Base-by-base conservation (phyloP, 2,329 filamentous ascomycete genomes). In the Ophiostoma novo-ulmi region DNA sequence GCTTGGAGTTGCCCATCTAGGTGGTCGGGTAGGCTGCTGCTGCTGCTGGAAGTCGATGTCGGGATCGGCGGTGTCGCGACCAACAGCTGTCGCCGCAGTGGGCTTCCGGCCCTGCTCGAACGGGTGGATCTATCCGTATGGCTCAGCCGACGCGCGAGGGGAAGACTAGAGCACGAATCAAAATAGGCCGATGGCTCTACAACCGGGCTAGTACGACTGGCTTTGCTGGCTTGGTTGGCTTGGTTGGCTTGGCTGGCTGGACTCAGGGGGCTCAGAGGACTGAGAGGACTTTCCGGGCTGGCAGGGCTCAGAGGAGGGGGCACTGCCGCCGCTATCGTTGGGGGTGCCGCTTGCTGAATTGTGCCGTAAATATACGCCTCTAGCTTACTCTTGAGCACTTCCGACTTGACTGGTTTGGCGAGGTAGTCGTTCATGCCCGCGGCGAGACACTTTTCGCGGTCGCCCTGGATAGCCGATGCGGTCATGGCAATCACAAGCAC, bases 381-480 rank as follows among this genome's bases (percentile, higher is more conserved):
- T 72, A 98, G 82, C 81, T 97, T 94, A 77, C 89, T 89, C 80
- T 92, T 95, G 70, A 98, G 83, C 58, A 96, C 89, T 66, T 94
- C 91, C 4, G 91, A 92, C 72, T 93, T 87, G n/a, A 98, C 94
- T 0, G 94, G 94, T 78, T 98, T 98, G 20, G 94, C 93, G 0
- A 97, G 86, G 76, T 97, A 98, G 77, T 97, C 95, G 79, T 97
- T 97, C 94, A 98, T 98, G 64, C 94, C 94, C 1, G 93, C 92
- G 68, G 93, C 92, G n/a, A 97, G 82, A 75, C 94, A 97, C 80
- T 97, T 97, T 78, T 98, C 94, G 67, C 94, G 86, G 78, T 98
- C 94, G 22, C 94, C 94, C 78, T 95, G 91, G 73, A 98, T 98
- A 3, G 94, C 94, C 36, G 90, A 94, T 0, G 94, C 94, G 0